Percentiles rank a stretch among this genome's conserved stretches.
Conservation (phyloP, 2,329 filamentous ascomycete species). For the Dactylellina haptotyla region DNA sequence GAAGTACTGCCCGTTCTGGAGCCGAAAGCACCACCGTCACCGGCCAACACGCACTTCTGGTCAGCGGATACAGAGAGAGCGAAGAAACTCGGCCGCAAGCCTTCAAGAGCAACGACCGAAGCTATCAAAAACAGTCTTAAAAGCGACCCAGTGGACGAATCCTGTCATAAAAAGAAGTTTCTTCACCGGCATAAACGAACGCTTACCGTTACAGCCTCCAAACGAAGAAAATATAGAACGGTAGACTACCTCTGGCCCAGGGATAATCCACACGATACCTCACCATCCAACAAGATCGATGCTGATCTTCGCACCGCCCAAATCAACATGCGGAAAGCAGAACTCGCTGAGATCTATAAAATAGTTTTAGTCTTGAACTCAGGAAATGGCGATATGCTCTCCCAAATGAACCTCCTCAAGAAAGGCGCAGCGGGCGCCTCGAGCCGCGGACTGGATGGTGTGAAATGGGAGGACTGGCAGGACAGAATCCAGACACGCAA, state of each 20-base stretch:
- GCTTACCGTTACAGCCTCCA: slow-evolving; percentile 38
- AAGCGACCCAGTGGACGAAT: slow-evolving; percentile 15
- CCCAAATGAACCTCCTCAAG: slow-evolving; percentile 63
- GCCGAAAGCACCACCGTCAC: background rate
- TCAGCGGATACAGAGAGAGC: slow-evolving; percentile 18
- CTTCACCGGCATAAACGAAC: slow-evolving; percentile 7
- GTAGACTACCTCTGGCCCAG: slow-evolving; percentile 57
- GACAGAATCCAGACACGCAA: slow-evolving; percentile 68
- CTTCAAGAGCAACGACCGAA: slow-evolving; percentile 16
- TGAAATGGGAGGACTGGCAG: slow-evolving; percentile 70
- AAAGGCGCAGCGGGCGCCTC: slow-evolving; percentile 69
- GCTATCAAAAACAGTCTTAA: slow-evolving; percentile 25
- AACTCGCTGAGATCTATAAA: slow-evolving; percentile 72
- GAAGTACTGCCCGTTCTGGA: background rate
- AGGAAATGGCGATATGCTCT: slow-evolving; percentile 65
- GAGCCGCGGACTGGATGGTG: slow-evolving; percentile 65
- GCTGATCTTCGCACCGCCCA: slow-evolving; percentile 70
- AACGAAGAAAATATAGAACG: slow-evolving; percentile 62
- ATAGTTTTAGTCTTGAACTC: slow-evolving; percentile 68
- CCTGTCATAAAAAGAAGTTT: slow-evolving; percentile 10
- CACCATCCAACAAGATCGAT: slow-evolving; percentile 71
- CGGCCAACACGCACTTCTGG: slow-evolving; percentile 23
- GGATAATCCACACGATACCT: slow-evolving; percentile 60
- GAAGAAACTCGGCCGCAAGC: slow-evolving; percentile 27
- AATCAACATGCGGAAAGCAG: slow-evolving; percentile 71